A percentile compares a stretch with the other conserved stretches of the same genome.
phyloP scores from a whole-genome alignment of 2,329 filamentous ascomycete species.

The Davidsoniella neocaledoniae region DNA sequence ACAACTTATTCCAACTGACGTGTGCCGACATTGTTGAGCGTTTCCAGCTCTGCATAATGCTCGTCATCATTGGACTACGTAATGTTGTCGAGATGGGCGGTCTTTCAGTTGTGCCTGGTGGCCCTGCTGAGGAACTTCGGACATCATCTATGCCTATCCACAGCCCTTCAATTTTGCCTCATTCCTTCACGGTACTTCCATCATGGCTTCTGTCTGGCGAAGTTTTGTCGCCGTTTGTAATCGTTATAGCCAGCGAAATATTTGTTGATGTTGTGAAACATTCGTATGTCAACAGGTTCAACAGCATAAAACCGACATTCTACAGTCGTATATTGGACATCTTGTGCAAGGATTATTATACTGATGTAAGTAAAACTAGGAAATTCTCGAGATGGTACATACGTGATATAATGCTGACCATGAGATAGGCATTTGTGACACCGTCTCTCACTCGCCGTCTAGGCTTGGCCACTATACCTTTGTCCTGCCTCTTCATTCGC shows the following conservation, averaged over 20 bases:
- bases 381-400: background rate
- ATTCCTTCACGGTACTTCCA: constrained; percentile 80
- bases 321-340: constrained; percentile 87
- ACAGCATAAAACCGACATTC: constrained; percentile 82
- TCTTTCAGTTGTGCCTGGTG: constrained; percentile 44
- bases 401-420: constrained; percentile 9
- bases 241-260: constrained; percentile 93
- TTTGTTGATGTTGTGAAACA: constrained; percentile 95
- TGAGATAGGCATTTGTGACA: constrained; percentile 60
- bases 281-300: constrained; percentile 96
- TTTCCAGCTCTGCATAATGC: constrained; percentile 95
- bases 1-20: constrained; percentile 89
- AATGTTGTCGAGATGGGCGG: constrained; percentile 94
- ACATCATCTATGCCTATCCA: constrained; percentile 37
- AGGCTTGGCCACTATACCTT: constrained; percentile 76
- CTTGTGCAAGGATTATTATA: constrained; percentile 94
- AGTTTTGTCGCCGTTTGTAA: constrained; percentile 78
- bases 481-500: constrained; percentile 89
- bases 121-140: background rate
- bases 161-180: constrained; percentile 62
- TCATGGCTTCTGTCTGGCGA: constrained; percentile 63
- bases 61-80: constrained; percentile 86
- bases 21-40: constrained; percentile 94
- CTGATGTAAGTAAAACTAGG: constrained; percentile 43
- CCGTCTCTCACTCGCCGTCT: constrained; percentile 80